Evolutionary conservation across 2,329 filamentous ascomycete species (phyloP).

Genomic region (Albophoma yamanashiensis): DNA sequence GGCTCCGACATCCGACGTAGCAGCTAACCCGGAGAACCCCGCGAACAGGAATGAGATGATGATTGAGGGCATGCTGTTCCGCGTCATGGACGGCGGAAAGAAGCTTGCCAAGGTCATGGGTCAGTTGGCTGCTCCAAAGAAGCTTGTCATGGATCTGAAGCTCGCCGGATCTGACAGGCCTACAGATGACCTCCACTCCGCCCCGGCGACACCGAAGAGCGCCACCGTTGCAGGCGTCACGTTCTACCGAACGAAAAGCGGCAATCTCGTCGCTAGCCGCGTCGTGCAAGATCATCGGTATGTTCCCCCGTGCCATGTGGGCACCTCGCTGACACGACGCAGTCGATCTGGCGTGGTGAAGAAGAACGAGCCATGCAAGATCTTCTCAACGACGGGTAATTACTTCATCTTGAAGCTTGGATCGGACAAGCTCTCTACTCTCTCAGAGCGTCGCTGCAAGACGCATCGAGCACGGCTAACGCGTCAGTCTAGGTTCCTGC

Average conservation of each 20-base stretch:
- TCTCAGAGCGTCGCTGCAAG: conserved; percentile 23
- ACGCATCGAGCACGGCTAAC: conserved; percentile 33
- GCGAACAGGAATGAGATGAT: conserved; percentile 47
- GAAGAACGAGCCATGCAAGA: conserved; percentile 65
- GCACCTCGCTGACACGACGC: conserved; percentile 25
- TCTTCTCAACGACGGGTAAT: conserved; percentile 59
- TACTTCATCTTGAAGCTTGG: conserved; percentile 29
- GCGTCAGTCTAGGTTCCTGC: conserved; percentile 59
- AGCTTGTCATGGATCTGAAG: not conserved
- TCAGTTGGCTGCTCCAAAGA: conserved; percentile 23
- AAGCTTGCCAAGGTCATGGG: conserved; percentile 68
- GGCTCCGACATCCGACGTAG: conserved; percentile 5
- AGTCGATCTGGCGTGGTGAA: conserved; percentile 45
- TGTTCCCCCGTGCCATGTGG: conserved; percentile 21
- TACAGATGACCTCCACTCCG: conserved; percentile 47
- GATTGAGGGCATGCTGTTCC: conserved; percentile 64
- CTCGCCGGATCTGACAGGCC: not conserved
- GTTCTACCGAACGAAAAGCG: conserved; percentile 78
- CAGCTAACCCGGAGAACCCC: conserved; percentile 12
- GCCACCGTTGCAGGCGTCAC: conserved; percentile 64
- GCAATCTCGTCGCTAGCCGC: conserved; percentile 72
- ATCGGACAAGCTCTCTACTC: conserved; percentile 9
- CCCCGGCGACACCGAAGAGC: conserved; percentile 63
- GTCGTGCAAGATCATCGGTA: conserved; percentile 69
- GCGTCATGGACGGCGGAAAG: conserved; percentile 65